Percentiles rank a stretch among this genome's conserved stretches.
Evolutionary conservation across 345 rosid genomes (phyloP).

Genomic region (Hibiscus syriacus): DNA sequence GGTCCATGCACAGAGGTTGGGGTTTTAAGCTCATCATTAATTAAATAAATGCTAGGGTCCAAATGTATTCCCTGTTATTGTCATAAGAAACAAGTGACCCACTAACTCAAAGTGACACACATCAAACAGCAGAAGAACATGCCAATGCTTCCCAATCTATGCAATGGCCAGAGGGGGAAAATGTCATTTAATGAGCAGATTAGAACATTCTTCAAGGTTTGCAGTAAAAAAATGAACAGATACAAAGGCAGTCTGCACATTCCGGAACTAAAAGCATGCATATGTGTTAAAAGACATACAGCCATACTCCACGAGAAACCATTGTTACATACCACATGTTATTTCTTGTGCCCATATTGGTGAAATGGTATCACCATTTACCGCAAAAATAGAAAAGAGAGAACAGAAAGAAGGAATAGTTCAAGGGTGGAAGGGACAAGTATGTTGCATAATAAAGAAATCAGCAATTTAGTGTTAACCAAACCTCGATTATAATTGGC

Average conservation of each 20-base stretch:
- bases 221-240: neutral
- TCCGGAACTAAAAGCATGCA: neutral
- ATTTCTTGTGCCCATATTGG: neutral
- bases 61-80: constrained; percentile 81
- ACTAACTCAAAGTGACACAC: constrained; percentile 7
- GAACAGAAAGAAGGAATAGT: no score
- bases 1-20: constrained; percentile 29
- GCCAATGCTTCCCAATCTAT: neutral
- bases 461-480: neutral
- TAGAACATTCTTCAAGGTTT: neutral
- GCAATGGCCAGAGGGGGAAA: neutral
- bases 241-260: neutral
- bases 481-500: constrained; percentile 92
- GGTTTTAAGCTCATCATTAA: constrained; percentile 76
- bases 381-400: no score
- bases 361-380: neutral
- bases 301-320: neutral
- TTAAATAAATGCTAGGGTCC: constrained; percentile 95
- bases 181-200: neutral
- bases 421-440: no score
- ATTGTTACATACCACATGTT: neutral
- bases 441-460: neutral
- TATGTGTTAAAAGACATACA: neutral
- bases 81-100: constrained; percentile 11
- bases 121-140: neutral